A percentile compares a stretch with the other conserved stretches of the same genome.
These are phyloP conservation scores for Taphrina flavorubra DNA, from an alignment of 1,139 yeast species.

Conservation along the genomic window DNA sequence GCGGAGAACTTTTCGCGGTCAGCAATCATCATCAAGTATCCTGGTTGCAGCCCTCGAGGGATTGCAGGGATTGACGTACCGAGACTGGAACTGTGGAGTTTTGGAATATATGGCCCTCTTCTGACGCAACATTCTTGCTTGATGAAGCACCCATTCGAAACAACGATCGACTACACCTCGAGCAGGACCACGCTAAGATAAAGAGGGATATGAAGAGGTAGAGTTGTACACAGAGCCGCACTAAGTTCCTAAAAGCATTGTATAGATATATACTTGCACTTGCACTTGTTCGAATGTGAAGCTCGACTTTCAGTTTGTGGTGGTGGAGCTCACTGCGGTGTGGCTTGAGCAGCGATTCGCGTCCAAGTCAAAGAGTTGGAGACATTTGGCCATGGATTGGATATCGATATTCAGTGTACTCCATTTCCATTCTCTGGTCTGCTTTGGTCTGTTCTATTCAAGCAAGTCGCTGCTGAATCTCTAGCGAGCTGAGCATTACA, in stretches of 20 bases:
- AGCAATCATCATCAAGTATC: no score
- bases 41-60: neutral
- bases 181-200: no score
- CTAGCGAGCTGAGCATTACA: no score
- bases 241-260: no score
- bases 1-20: constrained; percentile 1
- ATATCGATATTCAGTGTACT: no score
- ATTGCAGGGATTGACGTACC: constrained; percentile 8
- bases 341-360: constrained; percentile 17
- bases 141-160: constrained; percentile 26
- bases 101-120: constrained; percentile 24
- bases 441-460: no score
- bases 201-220: no score
- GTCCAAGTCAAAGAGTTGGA: neutral
- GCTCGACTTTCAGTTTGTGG: neutral
- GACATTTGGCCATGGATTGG: neutral
- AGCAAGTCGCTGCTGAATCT: no score
- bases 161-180: no score
- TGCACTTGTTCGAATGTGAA: no score
- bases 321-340: constrained; percentile 10
- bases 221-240: neutral
- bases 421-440: no score
- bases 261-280: no score
- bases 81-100: constrained; percentile 33
- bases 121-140: constrained; percentile 13